Evolutionary conservation across 768 basidiomycete genomes (phyloP).

Genomic region (Hygrocybe coccinea): DNA sequence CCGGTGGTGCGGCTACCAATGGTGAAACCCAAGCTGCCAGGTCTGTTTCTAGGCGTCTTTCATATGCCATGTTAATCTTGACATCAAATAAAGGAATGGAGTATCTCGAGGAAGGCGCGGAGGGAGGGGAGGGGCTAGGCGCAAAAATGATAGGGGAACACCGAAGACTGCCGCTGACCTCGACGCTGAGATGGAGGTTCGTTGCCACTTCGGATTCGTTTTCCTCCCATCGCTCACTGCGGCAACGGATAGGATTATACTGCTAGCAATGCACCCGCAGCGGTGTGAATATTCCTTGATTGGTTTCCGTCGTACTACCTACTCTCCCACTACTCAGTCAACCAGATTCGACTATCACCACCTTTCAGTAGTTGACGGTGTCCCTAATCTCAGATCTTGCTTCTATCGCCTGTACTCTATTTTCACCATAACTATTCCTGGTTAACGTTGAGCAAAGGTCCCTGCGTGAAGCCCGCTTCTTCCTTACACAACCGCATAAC

Average conservation of each 20-base stretch:
- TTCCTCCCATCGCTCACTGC: conserved; percentile 1
- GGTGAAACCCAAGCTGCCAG: conserved; percentile 22
- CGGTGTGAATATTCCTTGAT: conserved; percentile 16
- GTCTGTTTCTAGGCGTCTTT: conserved; percentile 22
- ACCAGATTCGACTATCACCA: background rate
- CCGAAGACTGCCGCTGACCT: conserved; percentile 83
- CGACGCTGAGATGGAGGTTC: conserved; percentile 97
- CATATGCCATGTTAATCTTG: background rate
- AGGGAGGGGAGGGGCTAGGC: conserved; percentile 40
- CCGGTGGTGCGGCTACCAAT: conserved; percentile 32
- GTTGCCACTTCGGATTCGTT: conserved; percentile 10
- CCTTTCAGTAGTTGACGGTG: background rate
- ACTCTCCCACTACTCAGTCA: background rate
- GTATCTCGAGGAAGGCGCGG: conserved; percentile 44
- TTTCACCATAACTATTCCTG: background rate
- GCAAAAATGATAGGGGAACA: conserved; percentile 53
- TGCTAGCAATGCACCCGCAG: conserved; percentile 47
- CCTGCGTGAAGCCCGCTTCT: too few relatives aligned
- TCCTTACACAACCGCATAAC: too few relatives aligned
- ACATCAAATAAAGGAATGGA: conserved; percentile 26
- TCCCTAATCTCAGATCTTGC: background rate
- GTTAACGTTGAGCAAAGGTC: background rate
- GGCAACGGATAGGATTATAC: conserved; percentile 56
- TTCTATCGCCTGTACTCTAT: background rate
- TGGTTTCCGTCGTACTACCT: background rate